Evolutionary conservation across 495 filamentous ascomycete species (phyloP).

Genomic region (Neohortaea acidophila): DNA sequence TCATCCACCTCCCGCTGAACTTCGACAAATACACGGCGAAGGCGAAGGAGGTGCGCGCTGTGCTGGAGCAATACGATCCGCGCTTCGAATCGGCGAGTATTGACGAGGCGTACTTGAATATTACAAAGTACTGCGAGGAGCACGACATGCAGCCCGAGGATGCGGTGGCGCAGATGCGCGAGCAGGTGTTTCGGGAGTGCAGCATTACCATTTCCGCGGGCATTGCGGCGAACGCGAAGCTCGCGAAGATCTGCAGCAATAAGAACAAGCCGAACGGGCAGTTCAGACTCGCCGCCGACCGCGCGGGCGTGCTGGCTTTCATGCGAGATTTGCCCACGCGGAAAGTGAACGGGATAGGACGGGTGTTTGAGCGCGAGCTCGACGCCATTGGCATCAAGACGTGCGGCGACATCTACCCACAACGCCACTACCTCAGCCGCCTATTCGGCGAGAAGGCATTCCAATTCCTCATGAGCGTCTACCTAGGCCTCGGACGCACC

Average conservation of each 20-base stretch:
- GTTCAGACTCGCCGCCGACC: slow-evolving; percentile 55
- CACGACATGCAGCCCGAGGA: slow-evolving; percentile 55
- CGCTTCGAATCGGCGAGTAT: slow-evolving; percentile 85
- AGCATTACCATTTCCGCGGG: slow-evolving; percentile 86
- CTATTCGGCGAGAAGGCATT: slow-evolving; percentile 88
- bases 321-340: slow-evolving; percentile 69
- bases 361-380: slow-evolving; percentile 87
- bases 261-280: slow-evolving; percentile 95
- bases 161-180: slow-evolving; percentile 58
- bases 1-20: slow-evolving; percentile 70
- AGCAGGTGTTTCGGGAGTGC: slow-evolving; percentile 58
- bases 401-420: slow-evolving; percentile 73
- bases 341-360: slow-evolving; percentile 85
- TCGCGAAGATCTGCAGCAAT: slow-evolving; percentile 92
- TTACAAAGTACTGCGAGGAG: slow-evolving; percentile 68
- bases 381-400: slow-evolving; percentile 74
- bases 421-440: slow-evolving; percentile 52
- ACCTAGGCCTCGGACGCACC: slow-evolving; percentile 81
- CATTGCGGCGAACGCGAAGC: slow-evolving; percentile 79
- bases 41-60: slow-evolving; percentile 68
- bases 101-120: slow-evolving; percentile 93
- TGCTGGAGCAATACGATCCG: slow-evolving; percentile 74
- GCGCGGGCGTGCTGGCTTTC: slow-evolving; percentile 62
- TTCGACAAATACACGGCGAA: slow-evolving; percentile 88
- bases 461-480: slow-evolving; percentile 67